Base-by-base conservation (phyloP, 202 grass and related monocot species). In the Brachypodium distachyon region DNA sequence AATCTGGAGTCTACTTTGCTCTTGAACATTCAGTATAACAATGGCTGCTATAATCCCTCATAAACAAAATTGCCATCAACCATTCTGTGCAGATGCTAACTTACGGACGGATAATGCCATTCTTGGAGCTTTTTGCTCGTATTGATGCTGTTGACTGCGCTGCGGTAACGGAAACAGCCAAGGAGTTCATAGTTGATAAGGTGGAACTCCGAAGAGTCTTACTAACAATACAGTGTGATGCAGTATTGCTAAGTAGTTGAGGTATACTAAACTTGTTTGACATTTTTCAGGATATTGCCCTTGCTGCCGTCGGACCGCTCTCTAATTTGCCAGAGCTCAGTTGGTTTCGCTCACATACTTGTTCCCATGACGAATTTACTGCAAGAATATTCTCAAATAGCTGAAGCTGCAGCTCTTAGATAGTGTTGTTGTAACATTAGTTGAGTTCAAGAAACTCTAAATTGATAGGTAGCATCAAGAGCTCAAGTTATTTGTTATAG, bases 71-170 rank as follows among this genome's bases (percentile, higher is more conserved):
- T 77, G 6, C 28, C 17, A 27, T 71, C 43, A 65, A 87, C 52
- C 25, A 26, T 88, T 11, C 67, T 9, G n/a, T 77, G 74, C 90
- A 97, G 96, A 90, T 98, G 91, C 76, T 98, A 72, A 98, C 96
- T 36, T 98, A 95, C 81, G 83, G 96, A 16, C 80, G 91, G 82
- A 49, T 92, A 58, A 75, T 98, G 87, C 89, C 91, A 44, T 95
- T 90, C 49, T 31, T 90, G 46, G 96, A 98, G 58, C 89, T 98
- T 62, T 92, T 98, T 90, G 87, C 89, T 38, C 87, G 96, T 37
- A 92, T 95, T 67, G 96, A 98, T 90, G 96, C 91, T 53, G 87
- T 98, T 82, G 96, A 92, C 81, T 67, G 82, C 72, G 63, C 67
- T 84, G 82, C 85, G 55, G 17, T 95, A 78, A 98, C 88, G 89